Percentiles rank a stretch among this genome's conserved stretches.
Conservation (phyloP, 768 basidiomycete species). For the Pisolithus albus region DNA sequence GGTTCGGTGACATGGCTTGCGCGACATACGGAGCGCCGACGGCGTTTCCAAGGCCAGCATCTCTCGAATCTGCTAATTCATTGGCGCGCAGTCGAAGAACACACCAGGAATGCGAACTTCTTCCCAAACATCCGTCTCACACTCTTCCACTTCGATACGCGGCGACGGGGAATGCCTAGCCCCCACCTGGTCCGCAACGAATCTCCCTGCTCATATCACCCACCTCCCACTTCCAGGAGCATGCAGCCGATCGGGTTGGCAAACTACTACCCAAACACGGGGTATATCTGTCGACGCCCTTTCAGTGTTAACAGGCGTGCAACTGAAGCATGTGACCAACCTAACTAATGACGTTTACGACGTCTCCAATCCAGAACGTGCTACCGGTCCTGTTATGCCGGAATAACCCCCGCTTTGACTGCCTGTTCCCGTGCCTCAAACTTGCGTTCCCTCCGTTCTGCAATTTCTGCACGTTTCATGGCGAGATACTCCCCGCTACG, state of each 20-base stretch:
- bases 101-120: too few species aligned
- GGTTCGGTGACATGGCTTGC: background rate
- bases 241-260: background rate
- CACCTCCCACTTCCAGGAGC: background rate
- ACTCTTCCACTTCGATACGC: background rate
- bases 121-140: too few species aligned
- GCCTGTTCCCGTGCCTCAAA: slow-evolving; percentile 11
- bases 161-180: background rate
- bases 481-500: slow-evolving; percentile 55
- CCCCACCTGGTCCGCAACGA: background rate
- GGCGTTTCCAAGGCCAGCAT: background rate
- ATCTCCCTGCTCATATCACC: background rate
- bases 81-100: too few species aligned
- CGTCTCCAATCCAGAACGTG: background rate
- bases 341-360: background rate
- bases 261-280: background rate
- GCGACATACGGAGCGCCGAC: background rate
- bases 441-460: slow-evolving; percentile 39
- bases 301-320: background rate
- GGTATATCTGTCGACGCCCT: background rate
- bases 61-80: background rate
- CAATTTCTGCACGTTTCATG: slow-evolving; percentile 56
- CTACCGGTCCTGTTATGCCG: slow-evolving; percentile 9
- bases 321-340: background rate
- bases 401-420: slow-evolving; percentile 26